Evolutionary conservation across 108 stramenopile species (phyloP).

Genomic region (Nitzschia sp.): DNA sequence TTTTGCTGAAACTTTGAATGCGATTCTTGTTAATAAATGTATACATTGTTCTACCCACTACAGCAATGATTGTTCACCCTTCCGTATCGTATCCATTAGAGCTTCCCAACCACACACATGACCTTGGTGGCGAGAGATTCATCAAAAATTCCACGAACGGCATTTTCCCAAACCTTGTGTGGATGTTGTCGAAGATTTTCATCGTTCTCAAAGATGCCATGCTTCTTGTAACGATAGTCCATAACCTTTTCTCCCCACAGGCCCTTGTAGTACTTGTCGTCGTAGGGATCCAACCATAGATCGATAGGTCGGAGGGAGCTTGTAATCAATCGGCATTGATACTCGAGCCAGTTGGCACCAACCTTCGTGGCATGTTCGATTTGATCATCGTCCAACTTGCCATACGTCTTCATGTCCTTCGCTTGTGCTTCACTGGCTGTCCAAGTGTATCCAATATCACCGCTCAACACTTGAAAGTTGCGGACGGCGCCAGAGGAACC

Average conservation of each 20-base stretch:
- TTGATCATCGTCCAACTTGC: background rate
- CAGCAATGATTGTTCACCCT: no score
- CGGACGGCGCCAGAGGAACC: constrained; percentile 7
- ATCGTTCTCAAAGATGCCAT: background rate
- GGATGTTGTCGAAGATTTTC: background rate
- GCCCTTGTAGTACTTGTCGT: constrained; percentile 20
- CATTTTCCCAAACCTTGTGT: constrained; percentile 16
- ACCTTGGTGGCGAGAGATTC: background rate
- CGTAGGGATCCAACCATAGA: constrained; percentile 14
- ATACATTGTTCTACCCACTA: no score
- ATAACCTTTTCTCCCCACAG: constrained; percentile 8
- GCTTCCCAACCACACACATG: background rate
- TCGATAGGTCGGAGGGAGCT: constrained; percentile 7
- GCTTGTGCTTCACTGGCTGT: constrained; percentile 2
- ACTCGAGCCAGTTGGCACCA: constrained; percentile 16
- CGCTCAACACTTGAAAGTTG: constrained; percentile 7
- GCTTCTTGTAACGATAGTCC: background rate
- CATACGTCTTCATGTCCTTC: constrained; percentile 7
- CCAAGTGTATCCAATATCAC: constrained; percentile 14
- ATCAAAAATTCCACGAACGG: background rate
- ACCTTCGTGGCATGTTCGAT: background rate
- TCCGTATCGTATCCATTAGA: no score
- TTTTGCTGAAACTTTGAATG: no score
- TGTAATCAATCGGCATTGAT: constrained; percentile 1
- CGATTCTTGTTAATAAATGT: no score